These are phyloP conservation scores for Dryas octopetala DNA, from an alignment of 306 rosid genomes.

Conservation along the genomic window DNA sequence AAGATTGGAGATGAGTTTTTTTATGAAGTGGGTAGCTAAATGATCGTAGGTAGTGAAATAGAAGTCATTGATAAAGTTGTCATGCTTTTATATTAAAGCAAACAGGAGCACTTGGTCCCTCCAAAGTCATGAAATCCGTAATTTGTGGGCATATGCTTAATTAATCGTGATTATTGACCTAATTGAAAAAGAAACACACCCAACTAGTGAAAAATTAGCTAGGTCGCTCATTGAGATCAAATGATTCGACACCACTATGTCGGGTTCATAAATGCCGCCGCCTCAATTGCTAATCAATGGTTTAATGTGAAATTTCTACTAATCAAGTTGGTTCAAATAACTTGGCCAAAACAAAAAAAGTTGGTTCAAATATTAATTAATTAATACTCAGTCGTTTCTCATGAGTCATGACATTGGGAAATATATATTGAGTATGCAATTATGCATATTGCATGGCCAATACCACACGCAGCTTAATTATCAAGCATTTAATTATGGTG, in stretches of 20 bases:
- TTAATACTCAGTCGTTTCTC: neutral
- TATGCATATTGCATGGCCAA: slow-evolving; percentile 11
- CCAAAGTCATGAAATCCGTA: slow-evolving; percentile 31
- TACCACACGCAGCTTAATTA: neutral
- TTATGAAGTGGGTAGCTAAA: slow-evolving; percentile 51
- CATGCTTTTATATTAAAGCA: slow-evolving; percentile 48
- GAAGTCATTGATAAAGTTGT: slow-evolving; percentile 44
- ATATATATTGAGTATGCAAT: neutral
- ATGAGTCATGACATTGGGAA: neutral
- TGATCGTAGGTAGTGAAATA: slow-evolving; percentile 43
- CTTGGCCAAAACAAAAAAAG: neutral
- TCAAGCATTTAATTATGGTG: neutral
- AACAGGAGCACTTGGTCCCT: slow-evolving; percentile 37
- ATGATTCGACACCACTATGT: slow-evolving; percentile 57
- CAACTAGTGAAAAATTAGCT: slow-evolving; percentile 25
- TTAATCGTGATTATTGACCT: slow-evolving; percentile 40
- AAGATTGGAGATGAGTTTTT: slow-evolving; percentile 36
- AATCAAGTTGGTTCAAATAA: neutral
- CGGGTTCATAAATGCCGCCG: slow-evolving; percentile 44
- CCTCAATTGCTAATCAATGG: neutral
- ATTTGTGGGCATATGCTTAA: slow-evolving; percentile 28
- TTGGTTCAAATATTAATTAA: neutral
- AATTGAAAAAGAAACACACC: slow-evolving; percentile 30
- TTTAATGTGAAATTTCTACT: neutral
- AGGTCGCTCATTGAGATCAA: slow-evolving; percentile 39